A percentile compares a stretch with the other conserved stretches of the same genome.
These are phyloP conservation scores for Solanum corneliomulleri DNA, from an alignment of 257 asterid genomes.

Conservation along the genomic window DNA sequence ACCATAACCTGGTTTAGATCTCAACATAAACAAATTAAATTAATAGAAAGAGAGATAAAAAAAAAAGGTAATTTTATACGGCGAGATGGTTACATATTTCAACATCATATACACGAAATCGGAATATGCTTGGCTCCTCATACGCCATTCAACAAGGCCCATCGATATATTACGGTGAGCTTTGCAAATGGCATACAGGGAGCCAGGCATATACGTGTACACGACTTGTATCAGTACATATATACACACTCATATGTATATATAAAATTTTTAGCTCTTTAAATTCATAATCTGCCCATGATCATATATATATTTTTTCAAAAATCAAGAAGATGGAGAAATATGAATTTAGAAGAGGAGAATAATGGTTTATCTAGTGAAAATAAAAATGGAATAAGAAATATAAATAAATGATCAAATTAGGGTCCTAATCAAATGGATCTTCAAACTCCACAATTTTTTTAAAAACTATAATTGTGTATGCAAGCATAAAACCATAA, in stretches of 20 bases:
- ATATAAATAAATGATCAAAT: background rate
- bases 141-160: slow-evolving; percentile 96
- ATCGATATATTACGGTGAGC: slow-evolving; percentile 54
- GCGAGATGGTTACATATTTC: background rate
- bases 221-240: background rate
- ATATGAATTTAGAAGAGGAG: background rate
- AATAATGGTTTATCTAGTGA: background rate
- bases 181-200: slow-evolving; percentile 99
- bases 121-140: slow-evolving; percentile 99
- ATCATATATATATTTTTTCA: background rate
- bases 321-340: no score
- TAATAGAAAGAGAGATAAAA: background rate
- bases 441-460: background rate
- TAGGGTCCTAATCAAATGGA: slow-evolving; percentile 1
- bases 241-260: background rate
- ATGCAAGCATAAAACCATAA: background rate
- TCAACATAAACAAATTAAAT: background rate
- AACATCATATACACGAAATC: slow-evolving; percentile 6
- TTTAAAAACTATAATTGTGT: background rate
- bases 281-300: background rate
- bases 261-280: background rate
- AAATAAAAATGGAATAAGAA: background rate
- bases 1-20: background rate
- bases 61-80: background rate
- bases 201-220: slow-evolving; percentile 87